Base-by-base conservation (phyloP, 768 basidiomycete species). In the Tylopilus cervinicoccineus region DNA sequence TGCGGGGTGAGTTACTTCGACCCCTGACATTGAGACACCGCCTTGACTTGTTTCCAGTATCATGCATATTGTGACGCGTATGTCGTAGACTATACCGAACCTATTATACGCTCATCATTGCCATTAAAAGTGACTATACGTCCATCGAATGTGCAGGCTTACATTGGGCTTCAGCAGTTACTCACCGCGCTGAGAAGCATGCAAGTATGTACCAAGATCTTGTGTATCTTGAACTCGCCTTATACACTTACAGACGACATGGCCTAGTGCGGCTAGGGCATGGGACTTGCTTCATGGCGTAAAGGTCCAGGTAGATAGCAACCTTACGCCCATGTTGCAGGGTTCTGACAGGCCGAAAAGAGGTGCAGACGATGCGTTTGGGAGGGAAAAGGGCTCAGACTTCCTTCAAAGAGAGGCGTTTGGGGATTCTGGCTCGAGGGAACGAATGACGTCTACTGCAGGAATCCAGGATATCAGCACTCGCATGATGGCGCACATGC, bases 11-110 rank as follows among this genome's bases (percentile, higher is more conserved):
- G 85, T 70, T 24, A 36, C 29, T 32, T 51, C 6, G 14, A 40
- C 23, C 14, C n/a, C 34, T 44, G 34, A 19, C 4, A 5, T 33
- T n/a, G 47, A 6, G 32, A 9, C 22, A 11, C 19, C 7, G 13
- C 31, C 50, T 48, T 51, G 32, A 53, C 26, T 6, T 48, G 32
- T 40, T 50, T 40, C 19, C 60, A 88, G 88, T 24, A 84, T 89
- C 56, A 87, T 88, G 86, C 86, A 90, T 58, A 77, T 88, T 36
- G 69, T 86, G 55, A 86, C 85, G 16, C 60, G 88, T 87, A 65
- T 52, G 83, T 66, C 43, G 36, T 28, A 8, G 27, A 50, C 43
- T 17, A 20, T 23, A 39, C 7, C 6, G 39, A 43, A 27, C 28
- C 26, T 43, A 45, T 46, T 17, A 17, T 24, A 43, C 19, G 23